Evolutionary conservation across 75 land plant genomes (phyloP), one percentile per base, ranked within the genome.

Genomic region (Isoetes taiwanensis): DNA sequence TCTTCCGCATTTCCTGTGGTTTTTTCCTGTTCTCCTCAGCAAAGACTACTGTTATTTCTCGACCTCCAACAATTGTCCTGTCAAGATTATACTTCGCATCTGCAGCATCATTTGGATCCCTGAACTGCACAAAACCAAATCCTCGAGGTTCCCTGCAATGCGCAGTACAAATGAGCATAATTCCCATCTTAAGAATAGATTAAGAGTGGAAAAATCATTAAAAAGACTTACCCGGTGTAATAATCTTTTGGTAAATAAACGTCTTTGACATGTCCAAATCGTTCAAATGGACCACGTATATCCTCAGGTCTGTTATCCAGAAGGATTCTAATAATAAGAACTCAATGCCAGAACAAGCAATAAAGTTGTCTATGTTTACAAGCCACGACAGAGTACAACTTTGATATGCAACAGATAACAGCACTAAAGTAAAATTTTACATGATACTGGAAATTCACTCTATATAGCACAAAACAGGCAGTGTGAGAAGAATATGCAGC

Each of bases 191-290:
- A n/a, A n/a, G n/a, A n/a, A n/a, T n/a, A n/a, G n/a, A n/a, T n/a
- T n/a, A n/a, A n/a, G n/a, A n/a, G n/a, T n/a, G n/a, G n/a, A n/a
- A n/a, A n/a, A n/a, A n/a, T n/a, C n/a, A n/a, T n/a, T n/a, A 32
- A n/a, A n/a, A n/a, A n/a, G n/a, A 46, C 50, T 46, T 46, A 46
- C 50, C 50, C 50, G 19, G 50, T 46, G 50, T 46, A 46, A 23
- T 19, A 46, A 19, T 46, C 50, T n/a, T 46, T 46, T 5, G 50
- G 50, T 23, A 46, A 46, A 46, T 46, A 46, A 19, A 46, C 50
- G 50, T 46, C 50, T 23, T 46, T 46, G 50, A 46, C 23, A 23
- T 46, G 50, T 46, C 50, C 50, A 19, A 46, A 46, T n/a, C 23
- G 50, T n/a, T 46, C 50, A 46, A 46, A 46, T 5, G 50, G 50